A percentile compares a stretch with the other conserved stretches of the same genome.
Evolutionary conservation across 352 stramenopile species (phyloP).

Genomic region (Pythium scleroteichum): DNA sequence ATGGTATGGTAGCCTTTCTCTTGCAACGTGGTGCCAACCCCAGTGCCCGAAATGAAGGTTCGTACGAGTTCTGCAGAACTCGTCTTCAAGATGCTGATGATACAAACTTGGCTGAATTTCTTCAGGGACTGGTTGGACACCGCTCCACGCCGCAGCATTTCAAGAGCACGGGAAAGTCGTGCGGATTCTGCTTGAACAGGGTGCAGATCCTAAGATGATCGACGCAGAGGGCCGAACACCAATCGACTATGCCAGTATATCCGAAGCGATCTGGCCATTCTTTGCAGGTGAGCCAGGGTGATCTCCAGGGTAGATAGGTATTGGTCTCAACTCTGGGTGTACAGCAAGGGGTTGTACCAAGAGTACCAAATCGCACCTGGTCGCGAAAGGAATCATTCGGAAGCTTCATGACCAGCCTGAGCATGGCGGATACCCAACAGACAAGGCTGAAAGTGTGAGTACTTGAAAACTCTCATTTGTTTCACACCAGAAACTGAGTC

Average conservation of each 20-base stretch:
- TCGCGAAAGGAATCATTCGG: conserved; percentile 41
- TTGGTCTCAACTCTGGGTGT: background rate
- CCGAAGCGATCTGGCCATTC: conserved; percentile 43
- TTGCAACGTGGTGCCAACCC: conserved; percentile 30
- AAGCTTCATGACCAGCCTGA: conserved; percentile 40
- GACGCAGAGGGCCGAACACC: conserved; percentile 34
- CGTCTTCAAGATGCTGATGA: background rate
- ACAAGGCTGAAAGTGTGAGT: conserved; percentile 59
- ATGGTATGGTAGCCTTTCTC: conserved; percentile 38
- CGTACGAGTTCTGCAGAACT: background rate
- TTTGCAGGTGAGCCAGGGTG: conserved; percentile 31
- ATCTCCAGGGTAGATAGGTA: background rate
- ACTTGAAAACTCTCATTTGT: too few species aligned
- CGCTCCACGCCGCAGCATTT: conserved; percentile 40
- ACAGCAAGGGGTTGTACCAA: conserved; percentile 35
- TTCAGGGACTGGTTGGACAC: conserved; percentile 37
- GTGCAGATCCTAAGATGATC: conserved; percentile 31
- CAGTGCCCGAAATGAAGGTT: conserved; percentile 35
- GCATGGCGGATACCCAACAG: conserved; percentile 21
- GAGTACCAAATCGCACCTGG: conserved; percentile 34
- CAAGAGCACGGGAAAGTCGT: conserved; percentile 48
- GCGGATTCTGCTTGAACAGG: conserved; percentile 33
- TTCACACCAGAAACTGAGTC: too few species aligned
- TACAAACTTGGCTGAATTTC: background rate
- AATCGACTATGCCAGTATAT: conserved; percentile 43